phyloP scores from a whole-genome alignment of 768 basidiomycete genomes.

The Boletus rubescentipes region DNA sequence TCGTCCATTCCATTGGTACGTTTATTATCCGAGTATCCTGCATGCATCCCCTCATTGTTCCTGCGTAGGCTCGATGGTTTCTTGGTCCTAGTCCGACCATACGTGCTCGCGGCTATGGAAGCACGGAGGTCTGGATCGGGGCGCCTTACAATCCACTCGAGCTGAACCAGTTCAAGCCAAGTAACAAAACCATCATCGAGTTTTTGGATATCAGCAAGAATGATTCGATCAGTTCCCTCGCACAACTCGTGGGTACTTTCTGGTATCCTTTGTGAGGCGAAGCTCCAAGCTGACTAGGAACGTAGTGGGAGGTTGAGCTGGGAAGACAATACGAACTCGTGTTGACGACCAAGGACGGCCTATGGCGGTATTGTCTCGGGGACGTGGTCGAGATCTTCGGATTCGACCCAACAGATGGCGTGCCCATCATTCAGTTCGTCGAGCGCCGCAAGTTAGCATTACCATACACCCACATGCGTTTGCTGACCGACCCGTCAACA shows the following conservation, averaged over 20 bases:
- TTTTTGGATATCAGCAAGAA: conserved; percentile 11
- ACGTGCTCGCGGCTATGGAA: not conserved
- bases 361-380: too few relatives aligned
- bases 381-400: too few relatives aligned
- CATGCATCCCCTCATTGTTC: not conserved
- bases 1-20: conserved; percentile 8
- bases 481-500: not conserved
- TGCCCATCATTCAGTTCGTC: too few relatives aligned
- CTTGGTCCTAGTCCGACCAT: not conserved
- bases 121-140: conserved; percentile 6
- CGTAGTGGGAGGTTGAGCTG: conserved; percentile 13
- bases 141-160: conserved; percentile 1
- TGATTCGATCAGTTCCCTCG: not conserved
- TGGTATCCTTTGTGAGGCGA: not conserved
- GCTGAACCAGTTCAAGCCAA: conserved; percentile 5
- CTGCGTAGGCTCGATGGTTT: not conserved
- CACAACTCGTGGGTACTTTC: not conserved
- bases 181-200: conserved; percentile 4
- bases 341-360: too few relatives aligned
- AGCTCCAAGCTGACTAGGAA: not conserved
- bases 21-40: not conserved
- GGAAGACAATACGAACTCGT: conserved; percentile 2
- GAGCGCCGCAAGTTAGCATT: conserved; percentile 2
- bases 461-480: not conserved
- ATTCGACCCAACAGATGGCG: too few relatives aligned